Evolutionary conservation across 805 yeast species (phyloP).

Genomic region (Zygosaccharomyces bisporus): DNA sequence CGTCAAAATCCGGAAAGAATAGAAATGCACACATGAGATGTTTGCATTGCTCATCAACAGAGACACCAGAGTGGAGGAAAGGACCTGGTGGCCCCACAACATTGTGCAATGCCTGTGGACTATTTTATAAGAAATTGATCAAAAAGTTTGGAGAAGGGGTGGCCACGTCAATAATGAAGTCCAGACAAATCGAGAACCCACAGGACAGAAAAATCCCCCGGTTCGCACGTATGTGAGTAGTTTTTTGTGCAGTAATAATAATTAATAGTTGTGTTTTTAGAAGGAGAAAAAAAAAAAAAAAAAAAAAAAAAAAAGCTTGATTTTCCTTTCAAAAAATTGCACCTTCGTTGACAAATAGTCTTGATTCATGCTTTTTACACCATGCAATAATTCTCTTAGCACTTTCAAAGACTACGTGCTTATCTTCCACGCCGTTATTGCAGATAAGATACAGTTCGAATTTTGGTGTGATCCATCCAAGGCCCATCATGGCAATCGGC

Average conservation of each 20-base stretch:
- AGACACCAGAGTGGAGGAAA: conserved; percentile 76
- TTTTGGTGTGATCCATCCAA: conserved; percentile 54
- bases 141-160: conserved; percentile 35
- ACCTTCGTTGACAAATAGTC: conserved; percentile 73
- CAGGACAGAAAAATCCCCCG: conserved; percentile 20
- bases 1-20: conserved; percentile 18
- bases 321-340: conserved; percentile 48
- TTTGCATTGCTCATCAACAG: conserved; percentile 21
- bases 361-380: conserved; percentile 67
- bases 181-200: conserved; percentile 16
- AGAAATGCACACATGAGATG: conserved; percentile 19
- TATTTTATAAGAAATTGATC: conserved; percentile 63
- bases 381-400: conserved; percentile 66
- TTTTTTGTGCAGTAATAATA: not conserved
- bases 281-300: not conserved
- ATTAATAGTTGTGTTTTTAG: not conserved
- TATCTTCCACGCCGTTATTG: conserved; percentile 51
- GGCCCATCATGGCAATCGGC: conserved; percentile 35
- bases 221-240: conserved; percentile 5
- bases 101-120: conserved; percentile 79
- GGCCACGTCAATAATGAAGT: conserved; percentile 18
- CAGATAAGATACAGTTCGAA: conserved; percentile 59
- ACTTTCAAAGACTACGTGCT: conserved; percentile 54
- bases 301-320: not conserved
- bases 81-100: conserved; percentile 78